phyloP scores from a whole-genome alignment of 495 filamentous ascomycete genomes.

The Xylaria venustula region DNA sequence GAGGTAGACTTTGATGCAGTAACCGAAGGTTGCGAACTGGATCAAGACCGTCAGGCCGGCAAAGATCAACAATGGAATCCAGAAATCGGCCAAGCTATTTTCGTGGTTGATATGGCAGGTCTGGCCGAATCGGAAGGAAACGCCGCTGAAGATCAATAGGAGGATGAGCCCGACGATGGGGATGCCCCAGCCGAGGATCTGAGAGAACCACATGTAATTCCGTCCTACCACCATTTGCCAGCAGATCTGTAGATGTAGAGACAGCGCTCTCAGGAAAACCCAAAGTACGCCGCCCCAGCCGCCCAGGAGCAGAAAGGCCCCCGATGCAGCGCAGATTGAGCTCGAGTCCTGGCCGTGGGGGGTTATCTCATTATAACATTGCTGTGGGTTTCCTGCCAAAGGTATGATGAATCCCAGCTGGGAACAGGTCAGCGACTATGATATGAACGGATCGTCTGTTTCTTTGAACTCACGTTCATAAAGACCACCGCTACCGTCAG shows the following conservation, averaged over 20 bases:
- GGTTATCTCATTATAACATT: constrained; percentile 89
- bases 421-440: constrained; percentile 9
- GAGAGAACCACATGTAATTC: constrained; percentile 86
- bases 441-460: neutral
- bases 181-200: constrained; percentile 79
- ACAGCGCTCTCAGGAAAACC: constrained; percentile 87
- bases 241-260: constrained; percentile 94
- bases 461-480: constrained; percentile 66
- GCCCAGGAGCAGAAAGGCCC: constrained; percentile 78
- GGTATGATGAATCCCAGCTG: constrained; percentile 86
- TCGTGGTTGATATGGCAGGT: constrained; percentile 91
- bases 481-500: constrained; percentile 70
- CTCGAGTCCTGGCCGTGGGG: constrained; percentile 88
- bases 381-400: constrained; percentile 70
- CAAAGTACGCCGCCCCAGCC: constrained; percentile 82
- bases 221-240: constrained; percentile 90
- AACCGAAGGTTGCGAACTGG: constrained; percentile 82
- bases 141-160: constrained; percentile 80
- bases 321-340: constrained; percentile 81
- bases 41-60: constrained; percentile 73
- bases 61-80: constrained; percentile 83
- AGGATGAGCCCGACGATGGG: constrained; percentile 69
- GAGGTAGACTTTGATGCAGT: constrained; percentile 94
- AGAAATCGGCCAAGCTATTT: constrained; percentile 78
- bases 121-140: constrained; percentile 88